Conservation (phyloP, 306 rosid species). For the Sechiopsis laciniata region DNA sequence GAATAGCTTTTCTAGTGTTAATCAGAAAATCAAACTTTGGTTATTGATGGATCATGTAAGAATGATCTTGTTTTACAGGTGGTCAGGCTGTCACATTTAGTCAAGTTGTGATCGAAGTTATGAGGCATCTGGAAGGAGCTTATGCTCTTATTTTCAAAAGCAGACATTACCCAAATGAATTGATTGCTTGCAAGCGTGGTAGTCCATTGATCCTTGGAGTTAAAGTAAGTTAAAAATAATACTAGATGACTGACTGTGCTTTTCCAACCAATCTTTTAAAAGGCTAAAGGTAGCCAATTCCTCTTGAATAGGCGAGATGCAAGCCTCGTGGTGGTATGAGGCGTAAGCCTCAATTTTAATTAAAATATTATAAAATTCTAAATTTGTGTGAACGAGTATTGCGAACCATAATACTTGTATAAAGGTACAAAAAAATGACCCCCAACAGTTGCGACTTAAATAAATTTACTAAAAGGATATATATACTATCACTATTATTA, state of each 20-base stretch:
- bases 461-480: no score
- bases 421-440: no score
- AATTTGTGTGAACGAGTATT: no score
- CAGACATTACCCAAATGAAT: constrained; percentile 81
- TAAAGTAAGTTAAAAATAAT: constrained; percentile 50
- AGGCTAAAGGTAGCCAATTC: no score
- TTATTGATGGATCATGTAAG: not conserved
- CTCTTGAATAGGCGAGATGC: no score
- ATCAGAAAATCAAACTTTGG: not conserved
- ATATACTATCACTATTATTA: no score
- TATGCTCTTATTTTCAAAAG: constrained; percentile 97
- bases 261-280: not conserved
- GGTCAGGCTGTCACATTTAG: constrained; percentile 72
- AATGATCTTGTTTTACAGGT: constrained; percentile 44
- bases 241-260: not conserved
- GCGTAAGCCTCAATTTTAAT: no score
- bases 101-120: constrained; percentile 94
- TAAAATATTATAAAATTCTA: no score
- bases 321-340: no score
- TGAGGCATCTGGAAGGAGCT: constrained; percentile 99
- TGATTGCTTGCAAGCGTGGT: constrained; percentile 98
- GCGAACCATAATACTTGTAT: no score
- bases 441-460: no score
- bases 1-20: not conserved
- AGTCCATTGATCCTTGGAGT: constrained; percentile 93